phyloP scores from a whole-genome alignment of 179 eudicot species.

The Carnegiea gigantea region DNA sequence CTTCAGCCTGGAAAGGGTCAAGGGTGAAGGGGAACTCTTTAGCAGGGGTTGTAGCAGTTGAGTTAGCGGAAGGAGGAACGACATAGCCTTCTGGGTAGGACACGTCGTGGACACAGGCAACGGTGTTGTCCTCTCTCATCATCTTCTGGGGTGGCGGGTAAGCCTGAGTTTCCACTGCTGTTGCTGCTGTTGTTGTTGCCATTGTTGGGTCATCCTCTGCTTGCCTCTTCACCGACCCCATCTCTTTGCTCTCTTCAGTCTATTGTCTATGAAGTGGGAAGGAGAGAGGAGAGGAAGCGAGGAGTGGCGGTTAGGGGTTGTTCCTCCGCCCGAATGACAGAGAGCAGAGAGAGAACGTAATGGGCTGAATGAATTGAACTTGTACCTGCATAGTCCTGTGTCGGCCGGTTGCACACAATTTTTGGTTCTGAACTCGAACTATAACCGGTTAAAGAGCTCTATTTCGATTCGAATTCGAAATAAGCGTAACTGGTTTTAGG shows the following conservation, averaged over 20 bases:
- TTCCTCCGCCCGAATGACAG: too few relatives aligned
- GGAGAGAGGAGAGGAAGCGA: too few relatives aligned
- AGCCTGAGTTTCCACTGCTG: not conserved
- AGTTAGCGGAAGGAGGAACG: slow-evolving; percentile 23
- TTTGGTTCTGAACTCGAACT: too few relatives aligned
- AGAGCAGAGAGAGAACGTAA: too few relatives aligned
- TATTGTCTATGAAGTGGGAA: too few relatives aligned
- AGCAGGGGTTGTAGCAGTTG: slow-evolving; percentile 51
- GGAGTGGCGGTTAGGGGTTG: too few relatives aligned
- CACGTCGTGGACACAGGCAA: slow-evolving; percentile 86
- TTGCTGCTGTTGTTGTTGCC: not conserved
- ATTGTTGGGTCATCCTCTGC: slow-evolving; percentile 35
- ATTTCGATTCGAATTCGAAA: too few relatives aligned
- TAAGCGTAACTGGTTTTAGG: too few relatives aligned
- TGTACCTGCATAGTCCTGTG: too few relatives aligned
- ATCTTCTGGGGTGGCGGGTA: slow-evolving; percentile 33
- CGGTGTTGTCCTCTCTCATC: slow-evolving; percentile 41
- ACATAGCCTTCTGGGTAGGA: slow-evolving; percentile 78
- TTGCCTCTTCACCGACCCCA: slow-evolving; percentile 65
- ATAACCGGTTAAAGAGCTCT: too few relatives aligned
- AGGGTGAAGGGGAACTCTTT: slow-evolving; percentile 78
- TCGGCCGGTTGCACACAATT: too few relatives aligned
- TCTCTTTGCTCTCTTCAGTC: not conserved
- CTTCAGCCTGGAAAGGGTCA: slow-evolving; percentile 90
- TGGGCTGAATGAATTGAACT: too few relatives aligned